Percentiles rank a stretch among this genome's conserved stretches.
phyloP scores from a whole-genome alignment of 192 early-diverging fungal genomes.

The Gonapodya sp. region DNA sequence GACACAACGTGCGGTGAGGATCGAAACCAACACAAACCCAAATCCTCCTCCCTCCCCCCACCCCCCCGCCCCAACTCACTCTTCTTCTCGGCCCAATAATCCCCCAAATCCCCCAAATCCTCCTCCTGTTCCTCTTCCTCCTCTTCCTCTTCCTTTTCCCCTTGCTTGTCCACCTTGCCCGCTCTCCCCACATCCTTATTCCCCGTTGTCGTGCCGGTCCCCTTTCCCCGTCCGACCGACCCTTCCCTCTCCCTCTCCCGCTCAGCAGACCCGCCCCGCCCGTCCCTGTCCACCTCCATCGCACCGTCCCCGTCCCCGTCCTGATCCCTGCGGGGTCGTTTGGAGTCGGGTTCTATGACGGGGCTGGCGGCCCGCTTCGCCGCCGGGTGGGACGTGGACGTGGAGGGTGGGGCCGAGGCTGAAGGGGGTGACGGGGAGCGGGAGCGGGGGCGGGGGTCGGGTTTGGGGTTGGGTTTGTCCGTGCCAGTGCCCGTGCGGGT shows the following conservation, averaged over 20 bases:
- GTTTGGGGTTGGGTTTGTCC: too few species aligned
- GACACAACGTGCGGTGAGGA: neutral
- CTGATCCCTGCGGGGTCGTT: too few species aligned
- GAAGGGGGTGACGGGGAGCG: neutral
- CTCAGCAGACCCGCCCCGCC: too few species aligned
- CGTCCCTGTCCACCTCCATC: too few species aligned
- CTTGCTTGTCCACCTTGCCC: too few species aligned
- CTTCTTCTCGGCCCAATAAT: conserved; percentile 11
- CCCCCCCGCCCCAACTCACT: conserved; percentile 6
- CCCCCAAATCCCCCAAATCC: neutral
- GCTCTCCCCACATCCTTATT: neutral
- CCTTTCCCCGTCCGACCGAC: neutral
- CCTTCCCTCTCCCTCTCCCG: neutral
- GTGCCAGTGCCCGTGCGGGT: too few species aligned
- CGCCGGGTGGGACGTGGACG: neutral
- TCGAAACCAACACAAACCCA: neutral
- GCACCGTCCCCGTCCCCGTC: too few species aligned
- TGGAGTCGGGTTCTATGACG: too few species aligned
- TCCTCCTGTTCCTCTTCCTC: too few species aligned
- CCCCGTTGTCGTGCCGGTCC: neutral
- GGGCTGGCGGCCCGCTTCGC: too few species aligned
- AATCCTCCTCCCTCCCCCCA: neutral
- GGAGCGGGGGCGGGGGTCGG: neutral
- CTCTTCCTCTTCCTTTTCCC: too few species aligned
- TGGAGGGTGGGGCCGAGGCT: neutral